phyloP scores from a whole-genome alignment of 805 yeast genomes.

The Wickerhamiella brachini region DNA sequence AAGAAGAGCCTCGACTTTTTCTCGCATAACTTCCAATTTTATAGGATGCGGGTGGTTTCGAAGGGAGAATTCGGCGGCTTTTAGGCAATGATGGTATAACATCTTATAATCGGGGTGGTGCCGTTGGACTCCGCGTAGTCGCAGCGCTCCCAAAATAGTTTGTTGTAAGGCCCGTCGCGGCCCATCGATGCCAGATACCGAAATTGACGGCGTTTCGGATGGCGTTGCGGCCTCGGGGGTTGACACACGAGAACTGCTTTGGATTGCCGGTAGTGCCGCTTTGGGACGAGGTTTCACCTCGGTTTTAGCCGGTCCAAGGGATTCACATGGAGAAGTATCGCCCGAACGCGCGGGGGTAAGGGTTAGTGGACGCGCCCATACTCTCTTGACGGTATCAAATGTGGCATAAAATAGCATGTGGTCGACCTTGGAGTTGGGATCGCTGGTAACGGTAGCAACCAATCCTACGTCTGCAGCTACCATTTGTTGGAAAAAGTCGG shows the following conservation, averaged over 20 bases:
- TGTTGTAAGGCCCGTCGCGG: constrained; percentile 16
- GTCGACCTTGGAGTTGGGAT: constrained; percentile 5
- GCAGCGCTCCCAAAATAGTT: constrained; percentile 24
- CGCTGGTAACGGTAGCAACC: constrained; percentile 1
- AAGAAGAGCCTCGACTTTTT: constrained; percentile 16
- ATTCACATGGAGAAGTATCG: too few relatives aligned
- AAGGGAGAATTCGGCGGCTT: constrained; percentile 20
- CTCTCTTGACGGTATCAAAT: constrained; percentile 3
- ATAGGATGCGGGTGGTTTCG: constrained; percentile 10
- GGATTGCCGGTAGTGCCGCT: neutral
- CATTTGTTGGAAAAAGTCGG: constrained; percentile 11
- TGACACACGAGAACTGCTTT: neutral
- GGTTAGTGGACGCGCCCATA: constrained; percentile 10
- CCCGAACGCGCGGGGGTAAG: neutral
- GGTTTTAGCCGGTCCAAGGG: neutral
- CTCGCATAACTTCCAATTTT: constrained; percentile 9
- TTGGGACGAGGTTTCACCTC: neutral
- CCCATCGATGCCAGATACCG: neutral
- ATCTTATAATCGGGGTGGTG: constrained; percentile 18
- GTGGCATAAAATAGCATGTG: constrained; percentile 10
- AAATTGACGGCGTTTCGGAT: neutral
- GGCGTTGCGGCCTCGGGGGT: neutral
- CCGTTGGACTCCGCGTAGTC: constrained; percentile 23
- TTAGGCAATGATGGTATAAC: constrained; percentile 19
- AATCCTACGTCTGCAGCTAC: constrained; percentile 5